Evolutionary conservation across 129 eudicot species (phyloP).

Genomic region (Escallonia herrerae): DNA sequence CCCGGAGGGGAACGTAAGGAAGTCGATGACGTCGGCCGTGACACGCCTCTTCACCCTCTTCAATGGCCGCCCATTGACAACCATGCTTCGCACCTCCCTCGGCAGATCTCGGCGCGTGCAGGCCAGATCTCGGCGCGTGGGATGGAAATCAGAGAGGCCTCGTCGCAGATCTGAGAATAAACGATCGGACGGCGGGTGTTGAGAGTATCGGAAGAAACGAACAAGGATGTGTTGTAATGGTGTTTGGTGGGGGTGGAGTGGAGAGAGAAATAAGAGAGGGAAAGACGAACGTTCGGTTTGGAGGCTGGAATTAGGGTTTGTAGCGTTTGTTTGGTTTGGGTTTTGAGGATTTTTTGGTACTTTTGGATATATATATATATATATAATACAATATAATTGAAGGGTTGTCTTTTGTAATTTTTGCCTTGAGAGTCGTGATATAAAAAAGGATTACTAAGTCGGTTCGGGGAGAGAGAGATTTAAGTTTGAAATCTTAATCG

Average conservation of each 20-base stretch:
- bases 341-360: constrained; percentile 17
- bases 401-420: neutral
- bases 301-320: neutral
- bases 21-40: constrained; percentile 80
- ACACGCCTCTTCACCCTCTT: constrained; percentile 87
- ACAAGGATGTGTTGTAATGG: no score
- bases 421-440: neutral
- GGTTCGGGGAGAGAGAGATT: neutral
- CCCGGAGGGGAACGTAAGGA: constrained; percentile 63
- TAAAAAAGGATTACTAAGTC: neutral
- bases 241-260: neutral
- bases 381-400: no score
- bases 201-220: neutral
- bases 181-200: neutral
- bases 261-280: neutral
- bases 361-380: neutral
- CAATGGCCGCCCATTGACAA: constrained; percentile 66
- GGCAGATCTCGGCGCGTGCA: constrained; percentile 22
- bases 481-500: neutral
- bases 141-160: neutral
- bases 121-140: constrained; percentile 21
- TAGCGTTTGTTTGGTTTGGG: neutral
- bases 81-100: constrained; percentile 31
- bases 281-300: neutral
- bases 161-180: constrained; percentile 3